Base-by-base conservation (phyloP, 2,329 filamentous ascomycete species). In the Colletotrichum sp. region DNA sequence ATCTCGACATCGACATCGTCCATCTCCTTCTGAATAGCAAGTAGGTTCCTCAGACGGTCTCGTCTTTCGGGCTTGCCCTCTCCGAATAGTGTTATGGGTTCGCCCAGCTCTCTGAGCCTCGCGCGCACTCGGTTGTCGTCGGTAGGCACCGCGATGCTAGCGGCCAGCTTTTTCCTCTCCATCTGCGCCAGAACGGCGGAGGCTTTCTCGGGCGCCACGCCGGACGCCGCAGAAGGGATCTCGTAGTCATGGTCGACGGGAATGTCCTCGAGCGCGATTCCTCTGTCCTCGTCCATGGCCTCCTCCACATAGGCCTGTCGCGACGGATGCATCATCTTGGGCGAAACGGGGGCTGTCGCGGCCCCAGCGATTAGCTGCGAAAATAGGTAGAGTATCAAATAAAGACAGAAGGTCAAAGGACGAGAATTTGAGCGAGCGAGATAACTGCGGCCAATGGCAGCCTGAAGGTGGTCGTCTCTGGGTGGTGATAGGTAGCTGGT, bases 251-350 rank as follows among this genome's bases (percentile, higher is more conserved):
- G 94, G 82, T 99, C 96, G 78, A 89, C 86, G 55, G 88, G 90
- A 52, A 92, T 82, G 76, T 89, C 88, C 75, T 89, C 86, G 52
- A 91, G 79, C 75, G 88, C 86, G 67, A 90, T 85, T 55, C 87
- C 87, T 77, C 81, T 81, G 71, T 81, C 80, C 63, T 82, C 81
- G 79, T 85, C 80, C 65, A 78, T 67, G 59, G 88, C 93, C 83
- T 98, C 96, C 89, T 99, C 96, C 78, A 99, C 96, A 85, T 98
- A 98, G 57, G 96, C 96, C 86, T 96, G 94, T 79, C 97, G 92
- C 84, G 96, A 93, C 75, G 96, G 96, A 88, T 98, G 96, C 88
- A 98, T 92, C 87, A 90, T 92, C 78, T 81, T 88, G 85, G 77
- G 75, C 75, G 36, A 9, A 44, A 34, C 22, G 55, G n/a, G 72